Conservation (phyloP, 345 rosid genomes). For the Salix exigua region DNA sequence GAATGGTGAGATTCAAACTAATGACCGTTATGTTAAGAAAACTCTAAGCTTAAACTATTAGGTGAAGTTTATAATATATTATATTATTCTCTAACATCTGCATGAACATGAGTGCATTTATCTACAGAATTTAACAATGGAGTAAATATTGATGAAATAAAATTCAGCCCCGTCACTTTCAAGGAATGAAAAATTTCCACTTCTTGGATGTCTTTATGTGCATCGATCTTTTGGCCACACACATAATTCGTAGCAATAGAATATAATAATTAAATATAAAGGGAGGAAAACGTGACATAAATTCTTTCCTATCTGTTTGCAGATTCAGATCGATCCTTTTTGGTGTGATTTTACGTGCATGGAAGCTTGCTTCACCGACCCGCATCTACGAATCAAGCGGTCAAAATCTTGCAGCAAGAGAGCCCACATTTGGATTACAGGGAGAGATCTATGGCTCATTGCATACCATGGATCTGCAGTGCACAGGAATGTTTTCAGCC, state of each 20-base stretch:
- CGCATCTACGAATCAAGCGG: not conserved
- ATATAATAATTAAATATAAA: not conserved
- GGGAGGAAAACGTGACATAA: not conserved
- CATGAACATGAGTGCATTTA: not conserved
- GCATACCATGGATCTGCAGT: not conserved
- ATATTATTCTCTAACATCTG: no score
- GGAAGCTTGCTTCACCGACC: not conserved
- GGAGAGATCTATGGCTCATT: not conserved
- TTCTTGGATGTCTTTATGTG: not conserved
- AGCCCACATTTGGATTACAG: not conserved
- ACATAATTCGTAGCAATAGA: not conserved
- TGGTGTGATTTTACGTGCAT: not conserved
- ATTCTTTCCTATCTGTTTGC: not conserved
- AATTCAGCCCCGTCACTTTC: not conserved
- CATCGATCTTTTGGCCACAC: not conserved
- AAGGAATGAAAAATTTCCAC: not conserved
- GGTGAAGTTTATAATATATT: no score
- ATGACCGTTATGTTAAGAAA: no score
- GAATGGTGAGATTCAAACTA: no score
- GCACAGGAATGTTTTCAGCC: not conserved
- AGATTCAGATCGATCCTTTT: not conserved
- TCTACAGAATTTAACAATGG: not conserved
- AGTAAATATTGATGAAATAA: not conserved
- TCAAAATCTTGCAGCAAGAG: not conserved
- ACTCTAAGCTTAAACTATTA: no score